These are phyloP conservation scores for Verticillium nonalfalfae DNA, from an alignment of 2,329 filamentous ascomycete genomes.

Conservation along the genomic window DNA sequence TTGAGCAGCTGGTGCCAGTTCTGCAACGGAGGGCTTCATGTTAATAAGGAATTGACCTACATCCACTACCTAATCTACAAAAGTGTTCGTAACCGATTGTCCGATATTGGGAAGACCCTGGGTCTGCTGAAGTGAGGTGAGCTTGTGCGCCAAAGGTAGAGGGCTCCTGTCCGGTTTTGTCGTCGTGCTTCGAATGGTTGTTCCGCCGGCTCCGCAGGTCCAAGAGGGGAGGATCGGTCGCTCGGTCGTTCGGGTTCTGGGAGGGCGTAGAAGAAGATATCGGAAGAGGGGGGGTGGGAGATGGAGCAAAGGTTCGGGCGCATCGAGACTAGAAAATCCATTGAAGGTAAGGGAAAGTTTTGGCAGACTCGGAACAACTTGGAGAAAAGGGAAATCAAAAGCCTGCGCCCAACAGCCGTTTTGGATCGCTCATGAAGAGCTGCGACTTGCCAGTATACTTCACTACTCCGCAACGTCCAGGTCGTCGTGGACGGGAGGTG, in stretches of 20 bases:
- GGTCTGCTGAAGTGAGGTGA: background rate
- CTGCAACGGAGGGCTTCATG: background rate
- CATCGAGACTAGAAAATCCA: conserved; percentile 12
- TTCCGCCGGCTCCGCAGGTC: background rate
- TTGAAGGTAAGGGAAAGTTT: conserved; percentile 10
- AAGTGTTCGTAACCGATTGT: background rate
- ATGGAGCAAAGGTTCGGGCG: conserved; percentile 4
- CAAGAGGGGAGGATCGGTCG: background rate
- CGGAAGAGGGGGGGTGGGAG: background rate
- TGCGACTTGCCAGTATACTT: conserved; percentile 10
- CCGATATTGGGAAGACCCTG: background rate
- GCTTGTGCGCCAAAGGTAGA: background rate
- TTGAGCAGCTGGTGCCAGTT: background rate
- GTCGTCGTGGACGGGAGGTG: conserved; percentile 83
- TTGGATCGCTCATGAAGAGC: background rate
- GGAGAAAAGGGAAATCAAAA: background rate
- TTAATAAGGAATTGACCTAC: background rate
- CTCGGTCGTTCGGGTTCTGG: background rate
- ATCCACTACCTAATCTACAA: background rate
- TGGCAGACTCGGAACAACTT: conserved; percentile 6
- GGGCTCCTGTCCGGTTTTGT: background rate
- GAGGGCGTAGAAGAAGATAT: background rate
- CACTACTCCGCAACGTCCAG: conserved; percentile 83
- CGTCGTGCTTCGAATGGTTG: background rate
- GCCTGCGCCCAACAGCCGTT: background rate